A percentile compares a stretch with the other conserved stretches of the same genome.
Conservation (phyloP, 306 rosid species). For the Quercus alba region DNA sequence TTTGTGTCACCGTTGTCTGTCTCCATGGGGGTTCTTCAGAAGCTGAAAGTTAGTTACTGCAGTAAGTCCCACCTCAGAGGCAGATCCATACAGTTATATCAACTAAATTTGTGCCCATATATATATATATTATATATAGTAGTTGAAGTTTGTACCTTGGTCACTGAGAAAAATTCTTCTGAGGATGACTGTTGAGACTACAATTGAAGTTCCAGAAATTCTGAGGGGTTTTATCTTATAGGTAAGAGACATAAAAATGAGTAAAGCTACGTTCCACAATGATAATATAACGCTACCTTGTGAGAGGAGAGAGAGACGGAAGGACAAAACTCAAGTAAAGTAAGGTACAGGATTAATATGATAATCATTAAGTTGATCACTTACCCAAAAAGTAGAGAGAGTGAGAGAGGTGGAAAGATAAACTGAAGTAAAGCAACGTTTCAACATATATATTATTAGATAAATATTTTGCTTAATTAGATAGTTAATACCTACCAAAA, state of each 20-base stretch:
- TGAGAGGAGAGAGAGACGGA: slow-evolving; percentile 14
- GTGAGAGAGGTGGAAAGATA: slow-evolving; percentile 5
- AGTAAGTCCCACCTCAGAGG: slow-evolving; percentile 18
- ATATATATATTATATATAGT: background rate
- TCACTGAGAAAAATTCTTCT: slow-evolving; percentile 12
- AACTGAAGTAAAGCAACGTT: slow-evolving; percentile 28
- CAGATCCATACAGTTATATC: slow-evolving; percentile 33
- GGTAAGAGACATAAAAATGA: slow-evolving; percentile 30
- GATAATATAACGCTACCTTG: slow-evolving; percentile 23
- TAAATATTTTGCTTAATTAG: too few species aligned
- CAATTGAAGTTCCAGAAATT: slow-evolving; percentile 29
- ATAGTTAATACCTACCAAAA: background rate
- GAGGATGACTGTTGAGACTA: slow-evolving; percentile 17
- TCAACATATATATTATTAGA: background rate
- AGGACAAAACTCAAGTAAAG: slow-evolving; percentile 37
- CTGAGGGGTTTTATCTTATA: slow-evolving; percentile 31
- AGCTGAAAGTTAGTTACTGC: slow-evolving; percentile 35
- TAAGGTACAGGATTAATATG: background rate
- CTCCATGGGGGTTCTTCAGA: slow-evolving; percentile 54
- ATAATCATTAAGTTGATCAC: too few species aligned
- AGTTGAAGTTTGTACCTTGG: slow-evolving; percentile 23
- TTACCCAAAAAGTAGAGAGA: background rate
- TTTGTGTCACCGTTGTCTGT: slow-evolving; percentile 45
- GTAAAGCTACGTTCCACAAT: slow-evolving; percentile 42
- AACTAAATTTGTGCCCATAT: slow-evolving; percentile 2